Evolutionary conservation across 306 rosid genomes (phyloP).

Genomic region (Casuarina equisetifolia): DNA sequence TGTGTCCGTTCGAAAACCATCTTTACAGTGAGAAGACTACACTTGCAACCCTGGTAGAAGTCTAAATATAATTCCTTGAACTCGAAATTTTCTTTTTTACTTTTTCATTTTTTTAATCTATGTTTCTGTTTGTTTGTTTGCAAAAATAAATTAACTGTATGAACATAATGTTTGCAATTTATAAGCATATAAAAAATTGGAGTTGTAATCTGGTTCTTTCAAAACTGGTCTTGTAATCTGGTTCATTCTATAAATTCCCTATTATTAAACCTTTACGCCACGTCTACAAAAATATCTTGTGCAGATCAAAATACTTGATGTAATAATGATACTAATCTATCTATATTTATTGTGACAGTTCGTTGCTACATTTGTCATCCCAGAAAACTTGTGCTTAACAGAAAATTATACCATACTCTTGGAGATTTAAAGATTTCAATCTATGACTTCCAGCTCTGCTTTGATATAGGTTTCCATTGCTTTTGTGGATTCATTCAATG

Average conservation of each 20-base stretch:
- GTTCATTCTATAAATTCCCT: not conserved
- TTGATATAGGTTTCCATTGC: conserved; percentile 3
- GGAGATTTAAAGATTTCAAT: conserved; percentile 1
- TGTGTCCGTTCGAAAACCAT: not conserved
- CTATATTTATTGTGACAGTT: not conserved
- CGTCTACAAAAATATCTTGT: not conserved
- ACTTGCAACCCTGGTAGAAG: not conserved
- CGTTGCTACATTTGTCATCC: not conserved
- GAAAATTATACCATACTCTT: conserved; percentile 13
- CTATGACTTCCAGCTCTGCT: not conserved
- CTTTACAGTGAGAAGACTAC: not conserved
- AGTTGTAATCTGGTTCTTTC: not conserved
- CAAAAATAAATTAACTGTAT: not conserved
- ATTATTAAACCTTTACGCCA: not conserved
- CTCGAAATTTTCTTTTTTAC: not conserved
- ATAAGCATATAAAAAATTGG: not conserved
- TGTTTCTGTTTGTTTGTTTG: not conserved
- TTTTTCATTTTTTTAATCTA: not conserved
- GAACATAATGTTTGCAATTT: not conserved
- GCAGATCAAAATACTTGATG: not conserved
- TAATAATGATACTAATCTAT: not conserved
- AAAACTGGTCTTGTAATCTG: not conserved
- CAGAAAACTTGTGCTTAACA: conserved; percentile 6
- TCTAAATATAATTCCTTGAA: not conserved
- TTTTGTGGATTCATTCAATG: conserved; percentile 21